A percentile compares a stretch with the other conserved stretches of the same genome.
phyloP scores from a whole-genome alignment of 2,329 filamentous ascomycete species.

The Byssothecium circinans region DNA sequence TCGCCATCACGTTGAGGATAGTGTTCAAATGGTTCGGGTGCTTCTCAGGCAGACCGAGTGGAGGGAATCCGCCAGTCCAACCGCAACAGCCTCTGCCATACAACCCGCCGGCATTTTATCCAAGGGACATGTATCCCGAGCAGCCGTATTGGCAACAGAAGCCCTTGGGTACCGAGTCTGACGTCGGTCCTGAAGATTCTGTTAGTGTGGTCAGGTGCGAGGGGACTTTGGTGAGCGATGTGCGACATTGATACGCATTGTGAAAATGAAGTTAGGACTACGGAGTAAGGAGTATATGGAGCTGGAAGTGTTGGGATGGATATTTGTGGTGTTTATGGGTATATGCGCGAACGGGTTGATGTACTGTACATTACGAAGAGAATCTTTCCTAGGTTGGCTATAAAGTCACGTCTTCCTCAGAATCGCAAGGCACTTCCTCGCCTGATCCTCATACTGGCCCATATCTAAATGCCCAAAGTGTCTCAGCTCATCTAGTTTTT shows the following conservation, averaged over 20 bases:
- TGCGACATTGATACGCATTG: background rate
- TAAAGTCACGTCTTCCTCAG: conserved; percentile 1
- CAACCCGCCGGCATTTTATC: conserved; percentile 3
- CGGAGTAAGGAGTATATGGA: too few species aligned
- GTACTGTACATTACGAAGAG: background rate
- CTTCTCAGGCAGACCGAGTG: background rate
- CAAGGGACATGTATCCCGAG: conserved; percentile 2
- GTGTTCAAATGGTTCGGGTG: background rate
- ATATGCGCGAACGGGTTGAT: too few species aligned
- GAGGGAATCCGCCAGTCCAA: background rate
- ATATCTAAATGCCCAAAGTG: conserved; percentile 5
- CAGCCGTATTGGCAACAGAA: conserved; percentile 1
- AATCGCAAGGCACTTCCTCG: conserved; percentile 6
- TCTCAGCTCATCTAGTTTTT: conserved; percentile 5
- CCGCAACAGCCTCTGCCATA: conserved; percentile 3
- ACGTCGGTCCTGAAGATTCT: background rate
- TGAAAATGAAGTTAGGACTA: too few species aligned
- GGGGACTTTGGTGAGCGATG: background rate
- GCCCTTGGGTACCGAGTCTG: background rate
- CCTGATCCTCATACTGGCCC: conserved; percentile 5
- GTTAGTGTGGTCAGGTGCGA: background rate
- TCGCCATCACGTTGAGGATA: conserved; percentile 3
- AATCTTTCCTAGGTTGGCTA: background rate
- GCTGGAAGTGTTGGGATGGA: background rate
- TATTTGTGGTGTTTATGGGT: too few species aligned